A percentile compares a stretch with the other conserved stretches of the same genome.
Evolutionary conservation across 495 filamentous ascomycete species (phyloP).

Genomic region (Hypoxylon lenormandii): DNA sequence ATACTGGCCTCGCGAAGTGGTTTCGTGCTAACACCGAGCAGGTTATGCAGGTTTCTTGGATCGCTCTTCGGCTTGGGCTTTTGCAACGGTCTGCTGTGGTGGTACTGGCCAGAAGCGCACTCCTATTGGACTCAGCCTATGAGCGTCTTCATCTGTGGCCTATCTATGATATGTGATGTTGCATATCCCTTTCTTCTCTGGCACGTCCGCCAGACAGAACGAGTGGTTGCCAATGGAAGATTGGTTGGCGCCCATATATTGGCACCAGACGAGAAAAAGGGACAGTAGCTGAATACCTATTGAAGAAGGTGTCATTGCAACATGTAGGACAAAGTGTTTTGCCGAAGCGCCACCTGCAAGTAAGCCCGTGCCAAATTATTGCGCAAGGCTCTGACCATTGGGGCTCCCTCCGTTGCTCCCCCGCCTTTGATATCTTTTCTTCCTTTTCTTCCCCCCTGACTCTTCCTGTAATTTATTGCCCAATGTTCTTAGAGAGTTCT

Average conservation of each 20-base stretch:
- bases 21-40: constrained; percentile 19
- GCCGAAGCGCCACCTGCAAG: no score
- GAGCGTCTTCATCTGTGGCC: constrained; percentile 52
- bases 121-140: constrained; percentile 53
- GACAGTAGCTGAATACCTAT: not conserved
- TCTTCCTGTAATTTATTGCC: no score
- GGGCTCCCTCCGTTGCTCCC: no score
- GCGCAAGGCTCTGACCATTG: no score
- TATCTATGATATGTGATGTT: constrained; percentile 52
- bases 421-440: no score
- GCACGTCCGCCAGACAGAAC: constrained; percentile 50
- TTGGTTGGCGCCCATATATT: constrained; percentile 9
- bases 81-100: constrained; percentile 53
- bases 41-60: constrained; percentile 54
- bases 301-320: no score
- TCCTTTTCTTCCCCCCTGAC: no score
- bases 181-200: constrained; percentile 56
- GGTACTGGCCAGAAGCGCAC: constrained; percentile 58
- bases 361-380: no score
- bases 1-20: constrained; percentile 4
- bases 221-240: constrained; percentile 51
- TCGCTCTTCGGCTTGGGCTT: constrained; percentile 53
- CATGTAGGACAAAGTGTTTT: no score
- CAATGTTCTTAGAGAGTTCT: no score
- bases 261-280: not conserved